Evolutionary conservation across 495 filamentous ascomycete genomes (phyloP), one percentile per base, ranked within the genome.

Genomic region (Aeminium ludgeri): DNA sequence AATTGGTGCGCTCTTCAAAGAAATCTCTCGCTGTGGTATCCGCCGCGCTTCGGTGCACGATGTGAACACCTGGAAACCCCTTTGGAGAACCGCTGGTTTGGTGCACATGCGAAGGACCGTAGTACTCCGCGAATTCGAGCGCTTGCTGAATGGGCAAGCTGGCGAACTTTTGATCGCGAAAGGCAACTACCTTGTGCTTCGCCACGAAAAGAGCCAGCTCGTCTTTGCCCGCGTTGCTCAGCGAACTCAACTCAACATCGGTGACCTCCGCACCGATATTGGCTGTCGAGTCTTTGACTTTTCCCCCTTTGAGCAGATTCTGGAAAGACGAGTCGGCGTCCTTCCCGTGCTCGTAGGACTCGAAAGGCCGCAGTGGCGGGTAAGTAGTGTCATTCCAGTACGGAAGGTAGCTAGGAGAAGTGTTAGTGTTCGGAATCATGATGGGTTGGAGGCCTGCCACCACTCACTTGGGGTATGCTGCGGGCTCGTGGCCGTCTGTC

Each of bases 31-130:
- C 59, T 10, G 60, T 65, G 30, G 68, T 68, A 44, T 78, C 74
- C 12, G 72, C 74, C 0, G 72, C 78, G 19, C 73, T 73, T 11
- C 81, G 73, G 55, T 86, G 78, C 5, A 86, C 83, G 3, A 87
- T 62, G 55, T 87, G 82, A 38, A 89, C 60, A 45, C 86, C 78
- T 7, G 82, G 80, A 53, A 70, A 70, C 10, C 73, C 77, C 43
- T 71, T 63, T 0, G 82, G 82, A 1, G 76, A 66, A 18, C 82
- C 81, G 10, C 70, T 77, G 3, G 80, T 79, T 2, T 80, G 83
- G 53, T 89, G 81, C 55, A 89, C 84, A 61, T 92, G 81, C 47
- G 78, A 76, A 23, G 78, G 74, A 20, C 83, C 82, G 57, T 87
- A 92, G 56, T 89, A 83, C 7, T 65, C 64, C 27, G 74, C 79